These are phyloP conservation scores for Entrophospora sp. DNA, from an alignment of 192 early-diverging fungal genomes.

Conservation along the genomic window DNA sequence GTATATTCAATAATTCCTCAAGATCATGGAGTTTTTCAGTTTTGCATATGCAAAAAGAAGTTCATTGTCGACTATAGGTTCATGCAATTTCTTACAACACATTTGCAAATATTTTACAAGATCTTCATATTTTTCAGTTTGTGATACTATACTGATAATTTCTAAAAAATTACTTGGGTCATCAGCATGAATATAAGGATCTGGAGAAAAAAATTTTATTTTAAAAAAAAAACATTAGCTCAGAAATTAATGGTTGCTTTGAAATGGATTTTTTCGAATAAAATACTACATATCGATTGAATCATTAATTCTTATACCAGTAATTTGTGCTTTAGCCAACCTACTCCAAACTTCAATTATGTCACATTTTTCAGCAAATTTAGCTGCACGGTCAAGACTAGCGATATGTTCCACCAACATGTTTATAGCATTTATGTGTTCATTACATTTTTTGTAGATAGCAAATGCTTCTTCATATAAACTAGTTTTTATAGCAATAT, in stretches of 20 bases:
- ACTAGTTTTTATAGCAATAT: constrained; percentile 82
- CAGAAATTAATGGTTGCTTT: too few relatives aligned
- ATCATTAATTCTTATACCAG: constrained; percentile 83
- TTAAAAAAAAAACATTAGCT: constrained; percentile 3
- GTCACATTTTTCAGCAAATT: constrained; percentile 91
- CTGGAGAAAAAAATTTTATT: constrained; percentile 34
- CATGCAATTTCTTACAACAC: constrained; percentile 92
- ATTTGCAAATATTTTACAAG: constrained; percentile 89
- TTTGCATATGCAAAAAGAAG: constrained; percentile 95
- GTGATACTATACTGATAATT: constrained; percentile 71
- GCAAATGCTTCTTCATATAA: constrained; percentile 94
- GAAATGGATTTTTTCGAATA: too few relatives aligned
- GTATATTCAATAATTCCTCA: constrained; percentile 85
- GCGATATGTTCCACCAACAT: constrained; percentile 90
- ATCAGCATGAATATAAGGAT: constrained; percentile 94
- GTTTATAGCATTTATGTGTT: constrained; percentile 78
- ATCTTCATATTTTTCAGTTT: constrained; percentile 88
- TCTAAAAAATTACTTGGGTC: constrained; percentile 84
- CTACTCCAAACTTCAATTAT: constrained; percentile 90
- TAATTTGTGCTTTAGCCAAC: constrained; percentile 91
- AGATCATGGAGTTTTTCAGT: constrained; percentile 84
- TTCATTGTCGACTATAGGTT: constrained; percentile 91
- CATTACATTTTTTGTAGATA: constrained; percentile 93
- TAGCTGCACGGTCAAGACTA: constrained; percentile 89
- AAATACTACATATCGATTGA: constrained; percentile 71